Conservation (phyloP, 1,284 basidiomycete species). For the Sanguinoderma infundibulare region DNA sequence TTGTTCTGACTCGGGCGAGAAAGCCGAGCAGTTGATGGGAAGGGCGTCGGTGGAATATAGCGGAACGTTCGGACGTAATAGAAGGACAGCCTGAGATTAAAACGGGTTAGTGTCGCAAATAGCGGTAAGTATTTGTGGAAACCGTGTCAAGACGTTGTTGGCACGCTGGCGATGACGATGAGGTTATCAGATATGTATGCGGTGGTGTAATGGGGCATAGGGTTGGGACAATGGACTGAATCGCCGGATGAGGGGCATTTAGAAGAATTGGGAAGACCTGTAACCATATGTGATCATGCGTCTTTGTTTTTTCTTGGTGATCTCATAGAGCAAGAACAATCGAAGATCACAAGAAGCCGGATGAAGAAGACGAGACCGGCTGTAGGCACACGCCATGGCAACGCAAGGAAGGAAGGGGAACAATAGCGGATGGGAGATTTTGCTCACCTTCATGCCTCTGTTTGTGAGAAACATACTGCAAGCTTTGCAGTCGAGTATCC, state of each 20-base stretch:
- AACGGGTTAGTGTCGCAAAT: slow-evolving; percentile 15
- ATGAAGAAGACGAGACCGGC: neutral
- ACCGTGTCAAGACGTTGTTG: neutral
- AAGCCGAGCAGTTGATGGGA: slow-evolving; percentile 76
- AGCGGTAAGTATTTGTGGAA: slow-evolving; percentile 2
- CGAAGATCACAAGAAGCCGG: neutral
- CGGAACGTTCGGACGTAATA: slow-evolving; percentile 81
- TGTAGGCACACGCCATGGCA: neutral
- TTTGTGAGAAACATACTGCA: slow-evolving; percentile 81
- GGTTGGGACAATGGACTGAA: neutral
- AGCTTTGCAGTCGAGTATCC: slow-evolving; percentile 78
- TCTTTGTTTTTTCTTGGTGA: neutral
- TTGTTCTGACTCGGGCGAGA: slow-evolving; percentile 49
- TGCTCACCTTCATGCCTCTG: slow-evolving; percentile 80
- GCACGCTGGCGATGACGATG: neutral
- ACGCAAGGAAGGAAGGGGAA: neutral
- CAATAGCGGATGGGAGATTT: neutral
- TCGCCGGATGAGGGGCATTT: neutral
- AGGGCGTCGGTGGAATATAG: slow-evolving; percentile 85
- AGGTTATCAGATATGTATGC: neutral
- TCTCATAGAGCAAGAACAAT: neutral
- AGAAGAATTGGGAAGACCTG: neutral
- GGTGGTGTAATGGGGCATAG: neutral
- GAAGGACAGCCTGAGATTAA: slow-evolving; percentile 69
- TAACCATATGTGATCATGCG: neutral